Conservation (phyloP, 2,329 filamentous ascomycete genomes). For the Aspergillus terreus region DNA sequence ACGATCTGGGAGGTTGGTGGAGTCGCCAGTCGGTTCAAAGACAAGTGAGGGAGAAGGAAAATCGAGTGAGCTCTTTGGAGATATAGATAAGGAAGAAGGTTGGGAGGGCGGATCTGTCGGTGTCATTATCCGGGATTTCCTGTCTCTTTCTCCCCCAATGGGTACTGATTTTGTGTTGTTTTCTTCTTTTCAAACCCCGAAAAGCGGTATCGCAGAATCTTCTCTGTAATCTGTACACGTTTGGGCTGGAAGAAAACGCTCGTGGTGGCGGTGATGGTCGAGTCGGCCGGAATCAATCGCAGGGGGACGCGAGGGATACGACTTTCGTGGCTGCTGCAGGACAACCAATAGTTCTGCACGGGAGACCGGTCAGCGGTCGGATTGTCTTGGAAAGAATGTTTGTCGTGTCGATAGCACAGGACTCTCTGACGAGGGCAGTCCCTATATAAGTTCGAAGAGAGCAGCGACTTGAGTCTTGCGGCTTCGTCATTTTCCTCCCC, state of each 20-base stretch:
- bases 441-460: no score
- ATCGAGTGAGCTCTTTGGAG: slow-evolving; percentile 19
- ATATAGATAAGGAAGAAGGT: slow-evolving; percentile 22
- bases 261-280: no score
- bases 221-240: no score
- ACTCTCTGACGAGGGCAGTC: background rate
- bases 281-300: no score
- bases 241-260: no score
- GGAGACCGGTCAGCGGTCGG: no score
- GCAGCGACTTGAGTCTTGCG: background rate
- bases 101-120: slow-evolving; percentile 8
- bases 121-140: slow-evolving; percentile 1
- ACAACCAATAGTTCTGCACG: background rate
- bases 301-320: background rate
- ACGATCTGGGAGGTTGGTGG: slow-evolving; percentile 15
- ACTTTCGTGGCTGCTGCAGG: no score
- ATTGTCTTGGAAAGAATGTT: background rate
- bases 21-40: slow-evolving; percentile 1
- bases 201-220: no score
- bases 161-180: background rate
- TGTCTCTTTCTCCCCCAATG: background rate
- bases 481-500: slow-evolving; percentile 13
- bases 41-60: slow-evolving; percentile 5
- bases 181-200: background rate
- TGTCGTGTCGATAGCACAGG: background rate